Evolutionary conservation across 495 filamentous ascomycete genomes (phyloP).

Genomic region (Cercophora scortea): DNA sequence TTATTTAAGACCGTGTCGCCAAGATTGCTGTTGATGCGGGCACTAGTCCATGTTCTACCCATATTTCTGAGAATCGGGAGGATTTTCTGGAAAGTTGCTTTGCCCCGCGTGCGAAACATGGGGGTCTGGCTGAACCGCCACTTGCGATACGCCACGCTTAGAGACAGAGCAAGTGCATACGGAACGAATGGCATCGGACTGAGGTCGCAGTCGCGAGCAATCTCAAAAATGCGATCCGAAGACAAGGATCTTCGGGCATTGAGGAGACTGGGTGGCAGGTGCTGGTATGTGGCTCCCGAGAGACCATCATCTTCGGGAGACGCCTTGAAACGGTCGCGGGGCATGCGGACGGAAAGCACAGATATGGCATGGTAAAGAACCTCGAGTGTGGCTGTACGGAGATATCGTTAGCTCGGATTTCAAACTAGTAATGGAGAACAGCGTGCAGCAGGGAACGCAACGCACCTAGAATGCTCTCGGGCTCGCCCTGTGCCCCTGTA

Average conservation of each 20-base stretch:
- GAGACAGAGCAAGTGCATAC: slow-evolving; percentile 57
- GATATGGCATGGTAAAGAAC: slow-evolving; percentile 63
- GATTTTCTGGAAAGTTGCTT: slow-evolving; percentile 50
- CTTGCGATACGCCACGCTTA: slow-evolving; percentile 64
- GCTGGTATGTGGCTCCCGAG: slow-evolving; percentile 23
- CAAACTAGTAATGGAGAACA: slow-evolving; percentile 7
- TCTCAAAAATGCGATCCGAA: slow-evolving; percentile 55
- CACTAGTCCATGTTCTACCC: slow-evolving; percentile 53
- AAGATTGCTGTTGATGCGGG: slow-evolving; percentile 53
- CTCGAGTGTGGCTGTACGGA: slow-evolving; percentile 48
- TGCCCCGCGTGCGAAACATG: slow-evolving; percentile 55
- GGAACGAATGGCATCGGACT: slow-evolving; percentile 57
- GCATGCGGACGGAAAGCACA: slow-evolving; percentile 47
- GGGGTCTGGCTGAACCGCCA: slow-evolving; percentile 58
- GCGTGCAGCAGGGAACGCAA: slow-evolving; percentile 20
- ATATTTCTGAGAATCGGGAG: slow-evolving; percentile 48
- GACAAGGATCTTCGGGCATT: slow-evolving; percentile 54
- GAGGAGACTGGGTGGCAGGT: slow-evolving; percentile 48
- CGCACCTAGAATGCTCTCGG: slow-evolving; percentile 40
- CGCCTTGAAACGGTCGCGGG: slow-evolving; percentile 16
- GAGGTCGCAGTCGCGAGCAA: slow-evolving; percentile 46
- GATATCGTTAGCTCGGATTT: not conserved
- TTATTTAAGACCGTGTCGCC: slow-evolving; percentile 28
- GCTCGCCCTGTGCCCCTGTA: slow-evolving; percentile 29
- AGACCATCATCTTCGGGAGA: slow-evolving; percentile 16